Base-by-base conservation (phyloP, 208 protist genomes). In the Angomonas ambiguus region DNA sequence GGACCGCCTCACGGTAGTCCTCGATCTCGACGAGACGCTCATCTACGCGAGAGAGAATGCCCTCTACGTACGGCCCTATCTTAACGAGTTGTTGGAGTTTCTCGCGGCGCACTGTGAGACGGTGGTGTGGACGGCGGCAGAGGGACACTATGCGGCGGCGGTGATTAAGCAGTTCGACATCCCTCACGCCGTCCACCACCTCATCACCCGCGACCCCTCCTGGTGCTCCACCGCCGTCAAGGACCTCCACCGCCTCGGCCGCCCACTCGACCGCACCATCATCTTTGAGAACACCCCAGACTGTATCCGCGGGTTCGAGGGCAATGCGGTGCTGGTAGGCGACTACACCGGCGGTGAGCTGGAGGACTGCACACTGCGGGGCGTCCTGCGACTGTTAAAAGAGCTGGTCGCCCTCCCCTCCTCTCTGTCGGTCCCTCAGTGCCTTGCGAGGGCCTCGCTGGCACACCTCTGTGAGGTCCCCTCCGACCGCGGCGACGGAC, bases 271-370 rank as follows among this genome's bases (percentile, higher is more conserved):
- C 48, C 79, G 61, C 13, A 88, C 77, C 31, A 82, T 97, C 74
- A 85, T 97, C 45, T 80, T 97, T 32, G 92, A 97, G 60, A 97
- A 97, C 74, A 97, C 92, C 2, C 90, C 90, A 5, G 90, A 97
- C 69, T 95, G 87, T 72, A 80, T 94, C 49, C 78, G 76, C 48
- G 91, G 91, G 49, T 86, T 92, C 72, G 88, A 96, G 75, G 68
- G 79, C 58, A 94, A 96, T 70, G 87, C 83, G 0, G 65, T 96
- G 3, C 84, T 96, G 0, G 88, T 96, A 4, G 80, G 80, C 25
- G 91, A 96, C 77, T 96, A 96, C 79, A 85, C 89, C 61, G 91
- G 91, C 18, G 91, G 88, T n/a, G 91, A 96, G 74, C 71, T 94
- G 32, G 88, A 87, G 25, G 91, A 96, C 72, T 51, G 76, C 38